Percentiles rank a stretch among this genome's conserved stretches.
Conservation (phyloP, 1,284 basidiomycete species). For the Austroboletus niveus region DNA sequence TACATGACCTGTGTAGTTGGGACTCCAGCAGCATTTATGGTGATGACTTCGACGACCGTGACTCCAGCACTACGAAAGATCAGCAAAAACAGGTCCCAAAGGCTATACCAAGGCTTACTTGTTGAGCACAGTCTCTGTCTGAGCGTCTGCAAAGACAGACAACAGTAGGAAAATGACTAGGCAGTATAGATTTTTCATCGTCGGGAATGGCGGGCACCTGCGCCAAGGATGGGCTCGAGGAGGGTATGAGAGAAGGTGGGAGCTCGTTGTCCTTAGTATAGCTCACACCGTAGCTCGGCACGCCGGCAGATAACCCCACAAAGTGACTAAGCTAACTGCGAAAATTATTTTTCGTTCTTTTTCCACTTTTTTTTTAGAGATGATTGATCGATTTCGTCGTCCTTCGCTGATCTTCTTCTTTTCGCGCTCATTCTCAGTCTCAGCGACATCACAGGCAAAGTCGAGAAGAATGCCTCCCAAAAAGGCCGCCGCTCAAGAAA, state of each 20-base stretch:
- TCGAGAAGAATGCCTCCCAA: constrained; percentile 80
- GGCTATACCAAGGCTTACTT: constrained; percentile 34
- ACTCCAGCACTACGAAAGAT: constrained; percentile 43
- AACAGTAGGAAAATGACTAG: constrained; percentile 30
- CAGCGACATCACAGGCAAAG: constrained; percentile 37
- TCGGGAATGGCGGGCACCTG: constrained; percentile 5
- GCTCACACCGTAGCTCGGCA: constrained; percentile 12
- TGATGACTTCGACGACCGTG: constrained; percentile 53
- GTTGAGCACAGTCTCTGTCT: constrained; percentile 46
- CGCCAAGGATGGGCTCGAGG: neutral
- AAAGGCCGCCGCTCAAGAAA: constrained; percentile 72
- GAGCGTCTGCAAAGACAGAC: constrained; percentile 36
- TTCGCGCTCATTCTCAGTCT: constrained; percentile 21
- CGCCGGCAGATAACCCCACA: constrained; percentile 23
- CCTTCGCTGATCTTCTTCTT: constrained; percentile 15
- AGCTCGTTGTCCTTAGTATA: neutral
- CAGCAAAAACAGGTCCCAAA: constrained; percentile 6
- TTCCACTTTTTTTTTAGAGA: constrained; percentile 17
- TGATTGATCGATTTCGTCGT: constrained; percentile 37
- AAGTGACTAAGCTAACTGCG: constrained; percentile 5
- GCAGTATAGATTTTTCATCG: constrained; percentile 23
- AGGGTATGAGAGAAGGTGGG: neutral
- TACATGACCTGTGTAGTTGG: constrained; percentile 49
- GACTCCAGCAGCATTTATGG: constrained; percentile 41
- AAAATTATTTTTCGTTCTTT: neutral